A percentile compares a stretch with the other conserved stretches of the same genome.
phyloP scores from a whole-genome alignment of 805 yeast species.

The Schizosaccharomyces osmophilus region DNA sequence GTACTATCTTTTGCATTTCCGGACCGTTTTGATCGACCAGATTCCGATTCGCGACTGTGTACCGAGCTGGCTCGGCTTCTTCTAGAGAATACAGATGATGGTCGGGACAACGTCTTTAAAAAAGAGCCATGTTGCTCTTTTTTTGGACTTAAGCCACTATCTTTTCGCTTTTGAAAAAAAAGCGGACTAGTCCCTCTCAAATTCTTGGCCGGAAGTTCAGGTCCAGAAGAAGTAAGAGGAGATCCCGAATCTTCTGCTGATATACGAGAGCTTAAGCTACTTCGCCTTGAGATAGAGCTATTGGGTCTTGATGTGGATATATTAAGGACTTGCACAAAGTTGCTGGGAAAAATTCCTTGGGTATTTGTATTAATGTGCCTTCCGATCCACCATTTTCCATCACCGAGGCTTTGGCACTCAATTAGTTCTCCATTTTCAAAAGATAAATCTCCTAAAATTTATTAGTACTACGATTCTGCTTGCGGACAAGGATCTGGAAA shows the following conservation, averaged over 20 bases:
- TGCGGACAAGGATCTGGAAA: not conserved
- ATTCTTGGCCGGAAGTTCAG: not conserved
- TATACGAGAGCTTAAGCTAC: not conserved
- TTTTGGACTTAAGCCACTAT: too few species aligned
- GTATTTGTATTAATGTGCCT: constrained; percentile 52
- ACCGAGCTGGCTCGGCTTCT: too few species aligned
- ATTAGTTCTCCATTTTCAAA: constrained; percentile 83
- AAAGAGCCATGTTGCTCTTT: too few species aligned
- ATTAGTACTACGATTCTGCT: not conserved
- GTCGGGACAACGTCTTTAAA: too few species aligned
- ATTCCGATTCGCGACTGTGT: too few species aligned
- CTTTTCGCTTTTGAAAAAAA: too few species aligned
- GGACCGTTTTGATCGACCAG: too few species aligned
- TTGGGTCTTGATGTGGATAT: not conserved
- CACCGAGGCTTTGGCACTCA: constrained; percentile 55
- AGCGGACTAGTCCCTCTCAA: too few species aligned
- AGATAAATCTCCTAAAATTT: constrained; percentile 36
- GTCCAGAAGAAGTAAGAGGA: not conserved
- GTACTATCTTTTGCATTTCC: not conserved
- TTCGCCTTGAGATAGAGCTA: not conserved
- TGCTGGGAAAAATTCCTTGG: constrained; percentile 68
- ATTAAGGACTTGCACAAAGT: constrained; percentile 41
- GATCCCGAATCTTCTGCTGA: not conserved
- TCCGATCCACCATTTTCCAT: constrained; percentile 88
- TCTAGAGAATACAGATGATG: too few species aligned